Evolutionary conservation across 2,329 filamentous ascomycete species (phyloP).

Genomic region (Aspergillus caelatus): DNA sequence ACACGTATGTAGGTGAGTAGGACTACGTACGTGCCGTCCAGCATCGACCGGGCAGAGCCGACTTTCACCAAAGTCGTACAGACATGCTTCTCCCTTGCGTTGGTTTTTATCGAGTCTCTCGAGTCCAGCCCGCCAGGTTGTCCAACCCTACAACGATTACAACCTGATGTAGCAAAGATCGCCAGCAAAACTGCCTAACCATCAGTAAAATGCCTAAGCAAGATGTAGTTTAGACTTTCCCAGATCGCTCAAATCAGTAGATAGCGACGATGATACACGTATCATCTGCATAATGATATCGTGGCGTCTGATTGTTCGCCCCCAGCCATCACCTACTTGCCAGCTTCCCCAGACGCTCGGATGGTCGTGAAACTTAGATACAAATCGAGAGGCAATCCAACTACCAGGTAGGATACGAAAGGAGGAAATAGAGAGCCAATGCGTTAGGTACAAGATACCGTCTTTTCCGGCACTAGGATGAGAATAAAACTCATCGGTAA

Average conservation of each 20-base stretch:
- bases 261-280: slow-evolving; percentile 3
- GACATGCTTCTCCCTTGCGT: background rate
- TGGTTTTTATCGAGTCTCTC: background rate
- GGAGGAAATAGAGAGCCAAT: background rate
- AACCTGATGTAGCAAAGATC: background rate
- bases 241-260: background rate
- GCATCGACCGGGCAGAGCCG: background rate
- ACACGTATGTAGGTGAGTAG: background rate
- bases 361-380: background rate
- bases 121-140: background rate
- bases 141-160: background rate
- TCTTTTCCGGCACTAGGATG: background rate
- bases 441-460: background rate
- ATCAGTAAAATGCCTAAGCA: background rate
- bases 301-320: slow-evolving; percentile 7
- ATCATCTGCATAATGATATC: slow-evolving; percentile 10
- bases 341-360: background rate
- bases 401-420: background rate
- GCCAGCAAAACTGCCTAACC: background rate
- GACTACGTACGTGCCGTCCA: background rate
- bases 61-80: background rate
- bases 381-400: background rate
- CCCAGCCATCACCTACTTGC: background rate
- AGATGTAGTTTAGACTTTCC: background rate
- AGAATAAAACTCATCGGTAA: background rate